Base-by-base conservation (phyloP, 257 asterid species). In the Buddleja alternifolia region DNA sequence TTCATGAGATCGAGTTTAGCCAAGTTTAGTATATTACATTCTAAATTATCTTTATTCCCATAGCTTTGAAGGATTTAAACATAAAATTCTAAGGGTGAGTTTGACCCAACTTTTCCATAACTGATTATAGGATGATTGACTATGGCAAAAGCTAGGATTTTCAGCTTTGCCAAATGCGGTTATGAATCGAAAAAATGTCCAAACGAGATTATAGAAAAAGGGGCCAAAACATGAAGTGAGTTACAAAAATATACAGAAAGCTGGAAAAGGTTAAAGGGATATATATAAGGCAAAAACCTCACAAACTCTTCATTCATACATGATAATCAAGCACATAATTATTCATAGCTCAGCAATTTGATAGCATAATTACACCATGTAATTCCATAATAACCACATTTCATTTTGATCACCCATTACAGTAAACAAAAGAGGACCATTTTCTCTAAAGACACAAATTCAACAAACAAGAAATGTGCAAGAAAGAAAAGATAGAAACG, bases 1-100 rank as follows among this genome's bases (percentile, higher is more conserved):
- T 6, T 63, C 82, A 62, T 67, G 67, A 65, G 75, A 53, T 40
- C 34, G 44, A 55, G 62, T 40, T 41, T 63, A 44, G 45, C 37
- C 58, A 58, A 20, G 63, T 48, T 54, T 11, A 25, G 56, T 6
- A 14, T 12, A 42, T 8, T 16, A 61, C 40, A 39, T 39, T n/a
- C 9, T 29, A 5, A 29, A 29, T 5, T 41, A 51, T 51, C 4
- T 9, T 34, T 20, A 56, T 46, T 29, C 24, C 25, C 50, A 47
- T 19, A 44, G 25, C 15, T 29, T 63, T 17, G 3, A 4, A 46
- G 52, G 20, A 46, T 46, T 6, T 14, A 46, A 46, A 46, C 52
- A 59, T 12, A 17, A 8, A 72, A 20, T 36, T 41, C 34, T 29
- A 1, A 29, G 5, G 3, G 3, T 29, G 34, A 29, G 34, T 29